Evolutionary conservation across 805 yeast genomes (phyloP).

Genomic region (Blastobotrys chiropterorum): DNA sequence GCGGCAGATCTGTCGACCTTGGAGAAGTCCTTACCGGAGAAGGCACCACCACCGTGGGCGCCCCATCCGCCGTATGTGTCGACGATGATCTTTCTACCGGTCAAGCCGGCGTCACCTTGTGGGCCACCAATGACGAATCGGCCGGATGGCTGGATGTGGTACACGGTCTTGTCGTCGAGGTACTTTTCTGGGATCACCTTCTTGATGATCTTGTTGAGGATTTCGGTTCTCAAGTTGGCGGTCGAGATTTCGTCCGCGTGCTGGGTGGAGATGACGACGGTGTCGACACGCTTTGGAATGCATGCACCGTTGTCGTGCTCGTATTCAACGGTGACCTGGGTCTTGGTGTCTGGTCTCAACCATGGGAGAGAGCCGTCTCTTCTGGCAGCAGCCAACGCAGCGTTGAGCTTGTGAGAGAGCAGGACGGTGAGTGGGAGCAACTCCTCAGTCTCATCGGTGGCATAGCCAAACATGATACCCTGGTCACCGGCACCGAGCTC

Average conservation of each 20-base stretch:
- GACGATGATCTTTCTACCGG: conserved; percentile 99
- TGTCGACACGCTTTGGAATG: conserved; percentile 93
- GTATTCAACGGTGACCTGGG: conserved; percentile 98
- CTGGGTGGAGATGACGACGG: conserved; percentile 95
- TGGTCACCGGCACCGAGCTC: conserved; percentile 99
- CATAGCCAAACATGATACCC: conserved; percentile 99
- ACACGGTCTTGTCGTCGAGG: conserved; percentile 90
- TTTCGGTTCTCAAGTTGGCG: conserved; percentile 78
- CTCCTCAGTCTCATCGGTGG: conserved; percentile 98
- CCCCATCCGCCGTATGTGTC: conserved; percentile 99
- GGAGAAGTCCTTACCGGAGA: conserved; percentile 99
- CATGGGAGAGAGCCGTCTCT: conserved; percentile 90
- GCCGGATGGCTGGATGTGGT: conserved; percentile 99
- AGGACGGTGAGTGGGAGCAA: conserved; percentile 90
- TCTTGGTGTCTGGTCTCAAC: conserved; percentile 99
- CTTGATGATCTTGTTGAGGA: conserved; percentile 74
- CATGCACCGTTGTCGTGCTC: conserved; percentile 92
- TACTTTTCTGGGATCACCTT: conserved; percentile 87
- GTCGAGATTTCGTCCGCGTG: conserved; percentile 95
- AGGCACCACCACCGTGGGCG: conserved; percentile 99
- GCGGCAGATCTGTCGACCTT: conserved; percentile 99
- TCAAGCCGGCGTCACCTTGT: conserved; percentile 99
- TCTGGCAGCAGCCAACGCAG: conserved; percentile 95
- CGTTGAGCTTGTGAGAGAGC: conserved; percentile 92
- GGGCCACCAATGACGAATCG: conserved; percentile 99